phyloP scores from a whole-genome alignment of 208 protist species.

The Strigomonas culicis region DNA sequence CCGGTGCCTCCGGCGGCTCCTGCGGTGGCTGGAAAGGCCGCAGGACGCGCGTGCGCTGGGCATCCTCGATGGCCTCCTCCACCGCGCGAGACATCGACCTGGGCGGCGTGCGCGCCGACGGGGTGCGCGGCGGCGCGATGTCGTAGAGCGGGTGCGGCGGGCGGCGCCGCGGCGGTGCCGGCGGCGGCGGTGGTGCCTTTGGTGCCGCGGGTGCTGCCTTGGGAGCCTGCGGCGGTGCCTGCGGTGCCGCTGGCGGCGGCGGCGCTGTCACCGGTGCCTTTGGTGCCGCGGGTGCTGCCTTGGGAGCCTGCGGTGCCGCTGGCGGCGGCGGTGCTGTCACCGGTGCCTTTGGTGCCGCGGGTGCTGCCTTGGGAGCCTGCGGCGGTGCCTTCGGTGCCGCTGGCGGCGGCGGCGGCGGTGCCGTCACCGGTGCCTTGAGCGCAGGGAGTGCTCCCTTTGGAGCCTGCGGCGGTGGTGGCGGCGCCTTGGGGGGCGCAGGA shows the following conservation, averaged over 20 bases:
- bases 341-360: constrained; percentile 15
- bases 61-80: constrained; percentile 6
- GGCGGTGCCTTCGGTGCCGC: constrained; percentile 12
- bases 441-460: background rate
- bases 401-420: constrained; percentile 18
- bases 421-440: constrained; percentile 15
- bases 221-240: constrained; percentile 3
- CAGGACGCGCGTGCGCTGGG: background rate
- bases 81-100: constrained; percentile 5
- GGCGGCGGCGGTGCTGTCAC: constrained; percentile 16
- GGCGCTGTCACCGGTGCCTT: constrained; percentile 12
- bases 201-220: background rate
- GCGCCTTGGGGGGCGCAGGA: background rate
- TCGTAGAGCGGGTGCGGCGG: constrained; percentile 1
- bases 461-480: background rate
- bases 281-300: constrained; percentile 14
- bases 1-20: constrained; percentile 1
- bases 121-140: constrained; percentile 17
- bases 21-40: background rate
- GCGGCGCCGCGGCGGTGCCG: background rate
- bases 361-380: constrained; percentile 8
- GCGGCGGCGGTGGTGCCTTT: constrained; percentile 5
- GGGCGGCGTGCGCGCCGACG: background rate
- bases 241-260: constrained; percentile 7
- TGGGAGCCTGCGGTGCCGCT: constrained; percentile 10